Evolutionary conservation across 106 monocot species (phyloP), one percentile per base, ranked within the genome.

Genomic region (Apostasia shenzhenica): DNA sequence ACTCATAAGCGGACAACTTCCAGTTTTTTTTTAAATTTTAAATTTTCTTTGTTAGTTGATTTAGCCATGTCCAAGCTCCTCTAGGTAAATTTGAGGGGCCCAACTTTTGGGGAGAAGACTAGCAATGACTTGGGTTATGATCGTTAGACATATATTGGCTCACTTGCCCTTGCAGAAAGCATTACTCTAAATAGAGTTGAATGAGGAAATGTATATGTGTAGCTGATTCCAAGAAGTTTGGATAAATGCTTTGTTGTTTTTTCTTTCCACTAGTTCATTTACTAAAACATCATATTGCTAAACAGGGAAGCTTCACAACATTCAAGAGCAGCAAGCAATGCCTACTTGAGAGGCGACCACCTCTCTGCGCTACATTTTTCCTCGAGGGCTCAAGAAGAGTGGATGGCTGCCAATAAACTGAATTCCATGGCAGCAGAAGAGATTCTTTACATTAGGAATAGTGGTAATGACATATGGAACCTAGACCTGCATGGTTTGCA

Each of bases 401-500:
- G 97, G 80, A 37, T 68, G 52, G 65, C 71, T 68, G 89, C 97
- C 43, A 81, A 99, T 46, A 74, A 78, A 51, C 79, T 93, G 53
- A 89, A 99, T 63, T 43, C 41, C 0, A 77, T 76, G 54, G 97
- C 90, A 26, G 89, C 97, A 2, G 74, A 83, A 42, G 74, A 99
- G 74, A 99, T 99, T 54, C 67, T 99, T 12, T 71, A 39, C 46
- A 77, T 90, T n/a, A 82, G 80, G 69, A 99, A 99, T 70, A 59
- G 55, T 11, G 79, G 74, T 45, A 92, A 92, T 81, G 89, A 74
- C 68, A 51, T 83, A 1, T 99, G 86, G 87, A 99, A 85, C 68
- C 43, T 99, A 63, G 92, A 99, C 79, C 69, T 99, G 55, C 97
- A 99, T 75, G 97, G 97, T 51, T 79, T 99, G 54, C 97, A 99